Conservation (phyloP, 2,329 filamentous ascomycete genomes). For the Ophiostoma triangulosporum region DNA sequence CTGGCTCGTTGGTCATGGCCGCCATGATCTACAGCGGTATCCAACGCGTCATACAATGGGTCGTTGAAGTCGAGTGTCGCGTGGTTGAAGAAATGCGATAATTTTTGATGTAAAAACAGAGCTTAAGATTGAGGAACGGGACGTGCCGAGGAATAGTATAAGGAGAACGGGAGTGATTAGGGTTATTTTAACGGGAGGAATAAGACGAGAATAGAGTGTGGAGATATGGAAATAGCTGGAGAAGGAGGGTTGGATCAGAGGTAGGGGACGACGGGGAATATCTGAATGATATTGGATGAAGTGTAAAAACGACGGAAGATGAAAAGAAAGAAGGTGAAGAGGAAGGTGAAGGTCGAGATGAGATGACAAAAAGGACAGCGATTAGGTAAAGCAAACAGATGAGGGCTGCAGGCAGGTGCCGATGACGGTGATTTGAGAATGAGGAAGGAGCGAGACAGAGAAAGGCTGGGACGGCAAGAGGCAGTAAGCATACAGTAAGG, state of each 20-base stretch:
- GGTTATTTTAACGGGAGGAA: not conserved
- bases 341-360: not conserved
- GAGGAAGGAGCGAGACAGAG: not conserved
- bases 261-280: not conserved
- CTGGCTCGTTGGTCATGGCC: not conserved
- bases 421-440: no score
- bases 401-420: no score
- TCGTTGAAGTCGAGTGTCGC: not conserved
- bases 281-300: not conserved
- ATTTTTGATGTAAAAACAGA: not conserved
- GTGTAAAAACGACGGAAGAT: not conserved
- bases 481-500: not conserved
- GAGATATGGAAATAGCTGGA: not conserved
- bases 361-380: not conserved
- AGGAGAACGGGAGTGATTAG: not conserved
- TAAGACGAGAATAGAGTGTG: not conserved
- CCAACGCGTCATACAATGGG: not conserved
- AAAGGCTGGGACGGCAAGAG: not conserved
- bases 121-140: not conserved
- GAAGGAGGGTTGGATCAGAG: not conserved
- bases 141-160: not conserved
- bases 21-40: not conserved
- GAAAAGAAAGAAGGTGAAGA: not conserved
- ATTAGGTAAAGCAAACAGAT: not conserved
- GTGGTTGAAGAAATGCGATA: not conserved